A percentile compares a stretch with the other conserved stretches of the same genome.
phyloP scores from a whole-genome alignment of 2,329 filamentous ascomycete species.

The Fusarium ambrosium region DNA sequence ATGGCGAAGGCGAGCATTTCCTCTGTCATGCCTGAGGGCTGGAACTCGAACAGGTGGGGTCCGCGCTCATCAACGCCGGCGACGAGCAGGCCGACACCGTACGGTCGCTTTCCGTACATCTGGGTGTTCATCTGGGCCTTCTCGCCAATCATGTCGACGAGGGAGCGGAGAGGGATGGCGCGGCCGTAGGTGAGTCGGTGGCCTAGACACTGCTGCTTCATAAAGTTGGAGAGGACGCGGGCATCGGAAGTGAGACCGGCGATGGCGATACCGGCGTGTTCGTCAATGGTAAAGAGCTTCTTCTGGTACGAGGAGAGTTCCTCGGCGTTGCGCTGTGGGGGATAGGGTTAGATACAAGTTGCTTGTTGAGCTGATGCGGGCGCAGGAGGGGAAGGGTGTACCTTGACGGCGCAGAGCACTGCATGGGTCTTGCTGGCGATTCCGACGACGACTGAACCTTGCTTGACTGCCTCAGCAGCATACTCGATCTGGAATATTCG shows the following conservation, averaged over 20 bases:
- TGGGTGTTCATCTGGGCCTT: slow-evolving; percentile 98
- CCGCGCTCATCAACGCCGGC: slow-evolving; percentile 94
- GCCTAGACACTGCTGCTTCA: slow-evolving; percentile 98
- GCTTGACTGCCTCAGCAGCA: slow-evolving; percentile 98
- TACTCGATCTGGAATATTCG: slow-evolving; percentile 99
- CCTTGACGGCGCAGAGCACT: slow-evolving; percentile 96
- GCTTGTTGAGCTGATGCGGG: slow-evolving; percentile 16
- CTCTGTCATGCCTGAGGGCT: slow-evolving; percentile 94
- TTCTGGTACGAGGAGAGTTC: slow-evolving; percentile 99
- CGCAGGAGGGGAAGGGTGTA: slow-evolving; percentile 55
- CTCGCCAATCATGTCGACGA: slow-evolving; percentile 93
- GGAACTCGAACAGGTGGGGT: slow-evolving; percentile 98
- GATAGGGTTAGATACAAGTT: slow-evolving; percentile 17
- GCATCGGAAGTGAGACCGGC: slow-evolving; percentile 97
- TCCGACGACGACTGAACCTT: slow-evolving; percentile 97
- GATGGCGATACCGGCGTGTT: slow-evolving; percentile 94
- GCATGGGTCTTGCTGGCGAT: slow-evolving; percentile 98
- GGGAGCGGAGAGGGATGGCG: slow-evolving; percentile 88
- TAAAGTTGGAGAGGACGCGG: slow-evolving; percentile 99
- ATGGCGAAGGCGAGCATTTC: slow-evolving; percentile 98
- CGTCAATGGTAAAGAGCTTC: slow-evolving; percentile 97
- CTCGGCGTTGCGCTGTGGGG: slow-evolving; percentile 89
- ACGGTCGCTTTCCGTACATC: slow-evolving; percentile 95
- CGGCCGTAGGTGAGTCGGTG: slow-evolving; percentile 97
- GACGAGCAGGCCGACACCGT: slow-evolving; percentile 93